phyloP scores from a whole-genome alignment of 257 asterid genomes.

The Fraxinus pennsylvanica region DNA sequence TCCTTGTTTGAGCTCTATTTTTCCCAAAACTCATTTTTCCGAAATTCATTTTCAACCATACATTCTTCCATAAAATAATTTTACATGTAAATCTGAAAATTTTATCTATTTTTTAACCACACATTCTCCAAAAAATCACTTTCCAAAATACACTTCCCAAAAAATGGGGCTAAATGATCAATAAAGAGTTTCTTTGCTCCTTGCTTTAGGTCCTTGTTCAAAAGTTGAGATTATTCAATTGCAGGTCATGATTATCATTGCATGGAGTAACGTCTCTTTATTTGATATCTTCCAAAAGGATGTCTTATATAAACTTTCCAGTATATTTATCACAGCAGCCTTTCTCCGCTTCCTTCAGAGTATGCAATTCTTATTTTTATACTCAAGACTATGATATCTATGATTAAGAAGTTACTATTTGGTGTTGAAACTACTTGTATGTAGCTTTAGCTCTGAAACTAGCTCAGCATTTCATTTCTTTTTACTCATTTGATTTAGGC shows the following conservation, averaged over 20 bases:
- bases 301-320: constrained; percentile 58
- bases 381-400: background rate
- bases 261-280: constrained; percentile 64
- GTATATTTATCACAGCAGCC: constrained; percentile 94
- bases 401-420: background rate
- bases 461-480: too few relatives aligned
- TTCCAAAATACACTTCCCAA: too few relatives aligned
- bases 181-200: background rate
- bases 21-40: too few relatives aligned
- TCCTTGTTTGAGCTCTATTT: too few relatives aligned
- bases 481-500: too few relatives aligned
- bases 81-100: too few relatives aligned
- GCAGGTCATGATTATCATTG: constrained; percentile 62
- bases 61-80: too few relatives aligned
- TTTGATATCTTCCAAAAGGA: constrained; percentile 60
- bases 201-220: constrained; percentile 17
- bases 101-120: too few relatives aligned
- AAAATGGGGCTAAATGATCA: background rate
- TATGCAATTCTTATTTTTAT: constrained; percentile 37
- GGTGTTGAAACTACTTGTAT: constrained; percentile 19
- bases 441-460: background rate
- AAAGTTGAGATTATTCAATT: constrained; percentile 27
- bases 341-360: constrained; percentile 88
- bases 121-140: too few relatives aligned
- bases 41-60: too few relatives aligned